Base-by-base conservation (phyloP, 257 asterid species). In the Primulina huaijiensis region DNA sequence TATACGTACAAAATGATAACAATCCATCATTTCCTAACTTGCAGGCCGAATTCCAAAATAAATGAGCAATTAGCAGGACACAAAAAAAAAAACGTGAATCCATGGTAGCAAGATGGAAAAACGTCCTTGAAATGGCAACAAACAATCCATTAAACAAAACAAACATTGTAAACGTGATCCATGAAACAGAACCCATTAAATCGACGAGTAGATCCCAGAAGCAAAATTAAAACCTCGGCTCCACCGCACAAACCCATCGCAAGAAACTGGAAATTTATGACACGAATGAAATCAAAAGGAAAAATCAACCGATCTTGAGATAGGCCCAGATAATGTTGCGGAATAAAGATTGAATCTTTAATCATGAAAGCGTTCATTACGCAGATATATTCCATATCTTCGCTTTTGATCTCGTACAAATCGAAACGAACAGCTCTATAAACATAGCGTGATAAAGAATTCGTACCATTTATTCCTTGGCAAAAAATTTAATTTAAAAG, bases 191-290 rank as follows among this genome's bases (percentile, higher is more conserved):
- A 56, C 35, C 12, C 21, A 23, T 21, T 5, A 31, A 29, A 63
- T 65, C 60, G 19, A 14, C 19, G 7, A 43, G 7, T 14, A 14
- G 55, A 12, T 43, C 12, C n/a, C n/a, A 12, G 12, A 43, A 43
- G 12, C 5, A 12, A 6, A 12, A 43, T 2, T 3, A 43, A 38
- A 14, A 43, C 55, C 19, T 43, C 55, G n/a, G 19, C 9, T 64
- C 70, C 9, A 46, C 31, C 16, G 25, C 67, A 27, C 20, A 25
- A 71, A 53, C 64, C 73, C 82, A 77, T 55, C 62, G 57, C 77
- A 23, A 61, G 29, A 77, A 81, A 64, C 60, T 10, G 37, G 53
- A 64, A 53, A 68, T 75, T 34, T 17, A 1, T 31, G 53, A 62
- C 37, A 67, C 14, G 34, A 62, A 2, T 52, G 33, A 35, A 37